phyloP scores from a whole-genome alignment of 2,329 filamentous ascomycete species.

The Calonectria ilicicola region DNA sequence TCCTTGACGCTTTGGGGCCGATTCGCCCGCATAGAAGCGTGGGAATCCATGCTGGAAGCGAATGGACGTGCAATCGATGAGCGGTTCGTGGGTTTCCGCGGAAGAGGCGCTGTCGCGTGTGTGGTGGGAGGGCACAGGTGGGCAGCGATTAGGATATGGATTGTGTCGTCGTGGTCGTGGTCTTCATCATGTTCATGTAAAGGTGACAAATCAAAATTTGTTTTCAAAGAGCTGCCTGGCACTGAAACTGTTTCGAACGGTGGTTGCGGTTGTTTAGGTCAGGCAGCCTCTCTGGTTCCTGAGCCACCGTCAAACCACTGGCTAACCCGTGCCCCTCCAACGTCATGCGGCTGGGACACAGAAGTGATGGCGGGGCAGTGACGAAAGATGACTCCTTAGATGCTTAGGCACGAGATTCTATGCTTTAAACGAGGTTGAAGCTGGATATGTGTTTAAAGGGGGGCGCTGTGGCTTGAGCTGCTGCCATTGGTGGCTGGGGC shows the following conservation, averaged over 20 bases:
- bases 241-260: slow-evolving; percentile 30
- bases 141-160: slow-evolving; percentile 5
- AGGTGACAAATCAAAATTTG: not conserved
- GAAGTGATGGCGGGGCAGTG: slow-evolving; percentile 25
- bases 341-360: slow-evolving; percentile 18
- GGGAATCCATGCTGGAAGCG: slow-evolving; percentile 43
- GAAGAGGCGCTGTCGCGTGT: not conserved
- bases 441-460: not conserved
- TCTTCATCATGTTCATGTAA: slow-evolving; percentile 8
- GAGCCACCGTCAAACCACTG: slow-evolving; percentile 3
- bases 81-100: not conserved
- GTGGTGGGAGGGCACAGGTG: slow-evolving; percentile 15
- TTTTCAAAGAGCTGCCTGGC: slow-evolving; percentile 29
- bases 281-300: slow-evolving; percentile 17
- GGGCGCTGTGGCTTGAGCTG: not conserved
- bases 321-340: slow-evolving; percentile 23
- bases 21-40: slow-evolving; percentile 48
- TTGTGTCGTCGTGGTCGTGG: slow-evolving; percentile 25
- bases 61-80: not conserved
- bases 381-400: not conserved
- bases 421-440: not conserved
- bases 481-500: slow-evolving; percentile 3
- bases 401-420: not conserved
- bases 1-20: slow-evolving; percentile 79
- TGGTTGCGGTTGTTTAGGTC: slow-evolving; percentile 1